Percentiles rank a stretch among this genome's conserved stretches.
Evolutionary conservation across 257 asterid genomes (phyloP).

Genomic region (Nicotiana undulata): DNA sequence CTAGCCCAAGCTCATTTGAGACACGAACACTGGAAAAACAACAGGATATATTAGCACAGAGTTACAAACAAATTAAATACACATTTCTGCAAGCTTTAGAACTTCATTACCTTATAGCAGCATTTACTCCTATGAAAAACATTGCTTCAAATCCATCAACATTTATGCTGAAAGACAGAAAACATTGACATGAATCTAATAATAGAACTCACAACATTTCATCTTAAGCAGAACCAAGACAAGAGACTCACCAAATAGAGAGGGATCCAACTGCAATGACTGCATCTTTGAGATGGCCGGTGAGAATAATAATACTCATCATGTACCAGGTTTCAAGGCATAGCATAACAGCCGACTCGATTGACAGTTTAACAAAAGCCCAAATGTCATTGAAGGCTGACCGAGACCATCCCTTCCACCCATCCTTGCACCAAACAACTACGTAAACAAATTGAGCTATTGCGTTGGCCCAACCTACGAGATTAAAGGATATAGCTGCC

Average conservation of each 20-base stretch:
- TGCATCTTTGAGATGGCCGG: conserved; percentile 69
- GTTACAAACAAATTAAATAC: neutral
- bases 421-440: conserved; percentile 75
- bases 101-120: conserved; percentile 62
- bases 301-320: conserved; percentile 65
- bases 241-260: conserved; percentile 56
- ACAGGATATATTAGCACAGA: neutral
- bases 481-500: conserved; percentile 54
- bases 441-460: conserved; percentile 56
- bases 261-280: conserved; percentile 74
- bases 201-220: neutral
- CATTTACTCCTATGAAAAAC: conserved; percentile 75
- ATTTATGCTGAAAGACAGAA: conserved; percentile 42
- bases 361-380: conserved; percentile 70
- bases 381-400: conserved; percentile 59
- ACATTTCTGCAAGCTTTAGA: neutral
- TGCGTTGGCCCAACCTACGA: conserved; percentile 47
- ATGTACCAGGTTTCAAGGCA: conserved; percentile 85
- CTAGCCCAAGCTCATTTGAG: conserved; percentile 69
- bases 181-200: neutral
- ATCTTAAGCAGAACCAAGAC: neutral
- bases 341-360: conserved; percentile 87
- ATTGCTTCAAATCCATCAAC: conserved; percentile 63
- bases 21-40: conserved; percentile 43
- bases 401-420: conserved; percentile 77